These are phyloP conservation scores for Celoporthe dispersa DNA, from an alignment of 2,329 filamentous ascomycete species.

Conservation along the genomic window DNA sequence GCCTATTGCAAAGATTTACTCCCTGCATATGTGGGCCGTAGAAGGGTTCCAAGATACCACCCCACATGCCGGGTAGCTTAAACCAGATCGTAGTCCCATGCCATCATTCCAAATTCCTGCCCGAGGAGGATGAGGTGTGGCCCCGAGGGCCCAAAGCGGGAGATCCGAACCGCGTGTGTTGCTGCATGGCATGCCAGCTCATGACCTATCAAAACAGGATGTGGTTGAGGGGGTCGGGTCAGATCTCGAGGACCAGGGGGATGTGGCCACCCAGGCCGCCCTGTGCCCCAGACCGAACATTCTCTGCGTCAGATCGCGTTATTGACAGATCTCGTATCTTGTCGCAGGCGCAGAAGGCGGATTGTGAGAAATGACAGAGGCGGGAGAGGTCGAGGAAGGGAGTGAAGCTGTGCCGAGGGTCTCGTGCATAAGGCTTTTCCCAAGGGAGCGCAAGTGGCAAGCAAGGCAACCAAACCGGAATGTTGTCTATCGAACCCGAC, in stretches of 20 bases:
- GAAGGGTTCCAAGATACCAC: slow-evolving; percentile 23
- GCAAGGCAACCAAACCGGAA: not conserved
- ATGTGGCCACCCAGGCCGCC: not conserved
- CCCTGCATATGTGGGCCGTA: slow-evolving; percentile 21
- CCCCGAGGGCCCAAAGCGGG: not conserved
- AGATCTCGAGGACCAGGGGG: not conserved
- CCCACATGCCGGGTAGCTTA: slow-evolving; percentile 23
- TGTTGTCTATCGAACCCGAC: slow-evolving; percentile 4
- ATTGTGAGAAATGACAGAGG: slow-evolving; percentile 15
- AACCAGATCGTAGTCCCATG: not conserved
- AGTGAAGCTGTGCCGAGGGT: not conserved
- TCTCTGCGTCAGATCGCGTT: slow-evolving; percentile 26
- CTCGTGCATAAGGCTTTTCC: not conserved
- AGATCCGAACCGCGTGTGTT: not conserved
- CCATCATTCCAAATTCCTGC: not conserved
- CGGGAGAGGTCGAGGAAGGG: not conserved
- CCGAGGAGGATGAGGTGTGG: not conserved
- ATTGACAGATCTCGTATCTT: slow-evolving; percentile 23
- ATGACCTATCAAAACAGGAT: not conserved
- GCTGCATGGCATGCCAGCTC: not conserved
- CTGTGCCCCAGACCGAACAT: slow-evolving; percentile 11
- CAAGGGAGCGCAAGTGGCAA: not conserved
- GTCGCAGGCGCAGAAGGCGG: slow-evolving; percentile 1
- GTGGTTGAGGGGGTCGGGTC: not conserved
- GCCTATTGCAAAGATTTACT: slow-evolving; percentile 24